These are phyloP conservation scores for Patellifolia procumbens DNA, from an alignment of 179 eudicot genomes.

Conservation along the genomic window DNA sequence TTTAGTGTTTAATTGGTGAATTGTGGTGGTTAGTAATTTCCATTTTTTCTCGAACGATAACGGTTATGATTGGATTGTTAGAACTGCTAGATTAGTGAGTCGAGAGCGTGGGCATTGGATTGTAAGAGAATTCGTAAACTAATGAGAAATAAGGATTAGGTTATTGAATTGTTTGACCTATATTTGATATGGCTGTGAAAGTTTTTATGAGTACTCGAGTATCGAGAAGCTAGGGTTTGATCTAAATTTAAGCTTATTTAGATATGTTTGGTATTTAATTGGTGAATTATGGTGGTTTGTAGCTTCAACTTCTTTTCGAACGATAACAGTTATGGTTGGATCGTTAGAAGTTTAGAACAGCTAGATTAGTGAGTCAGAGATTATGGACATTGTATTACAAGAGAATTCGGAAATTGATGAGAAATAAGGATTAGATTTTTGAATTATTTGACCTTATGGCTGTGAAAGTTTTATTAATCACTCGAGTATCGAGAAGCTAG, in stretches of 20 bases:
- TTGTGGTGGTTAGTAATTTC: background rate
- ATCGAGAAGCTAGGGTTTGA: background rate
- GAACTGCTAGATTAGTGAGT: conserved; percentile 5
- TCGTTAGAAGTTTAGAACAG: background rate
- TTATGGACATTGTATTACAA: background rate
- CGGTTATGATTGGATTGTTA: background rate
- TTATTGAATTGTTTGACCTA: no score
- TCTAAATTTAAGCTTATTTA: background rate
- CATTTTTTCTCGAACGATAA: background rate
- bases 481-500: background rate
- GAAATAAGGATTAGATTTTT: no score
- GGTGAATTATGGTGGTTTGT: background rate
- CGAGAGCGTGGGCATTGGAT: background rate
- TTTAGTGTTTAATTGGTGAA: conserved; percentile 5
- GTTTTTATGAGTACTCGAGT: no score
- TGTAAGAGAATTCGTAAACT: background rate
- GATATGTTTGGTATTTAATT: conserved; percentile 7
- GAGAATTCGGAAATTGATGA: no score
- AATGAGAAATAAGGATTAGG: no score
- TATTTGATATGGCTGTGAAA: background rate
- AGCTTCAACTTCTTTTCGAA: background rate
- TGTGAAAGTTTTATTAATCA: no score
- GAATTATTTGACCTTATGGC: no score
- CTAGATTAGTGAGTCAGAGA: background rate
- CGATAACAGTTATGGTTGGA: background rate